Conservation (phyloP, 768 basidiomycete species). For the Gymnopilus dilepis region DNA sequence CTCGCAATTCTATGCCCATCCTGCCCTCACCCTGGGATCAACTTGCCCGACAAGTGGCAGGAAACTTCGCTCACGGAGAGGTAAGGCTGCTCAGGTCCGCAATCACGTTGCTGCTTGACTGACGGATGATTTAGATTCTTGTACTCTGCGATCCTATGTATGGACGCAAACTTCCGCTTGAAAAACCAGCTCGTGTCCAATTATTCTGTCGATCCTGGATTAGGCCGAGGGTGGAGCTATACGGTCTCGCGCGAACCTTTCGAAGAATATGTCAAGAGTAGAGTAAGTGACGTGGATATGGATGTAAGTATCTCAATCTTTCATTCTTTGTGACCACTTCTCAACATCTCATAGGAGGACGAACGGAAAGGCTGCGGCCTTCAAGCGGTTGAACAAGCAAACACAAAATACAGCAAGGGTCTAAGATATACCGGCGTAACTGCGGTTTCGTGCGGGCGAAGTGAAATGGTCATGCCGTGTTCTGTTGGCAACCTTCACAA, state of each 20-base stretch:
- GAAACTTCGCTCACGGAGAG: neutral
- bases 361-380: neutral
- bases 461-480: neutral
- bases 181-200: too few species aligned
- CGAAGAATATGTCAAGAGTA: neutral
- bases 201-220: neutral
- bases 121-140: neutral
- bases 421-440: neutral
- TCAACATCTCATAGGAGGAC: too few species aligned
- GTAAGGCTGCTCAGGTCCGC: neutral
- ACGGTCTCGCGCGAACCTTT: neutral
- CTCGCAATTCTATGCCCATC: neutral
- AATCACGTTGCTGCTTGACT: neutral
- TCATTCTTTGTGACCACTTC: neutral
- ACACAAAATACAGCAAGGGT: too few species aligned
- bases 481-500: neutral
- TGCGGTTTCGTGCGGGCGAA: slow-evolving; percentile 1
- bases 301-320: neutral
- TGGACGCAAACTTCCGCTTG: too few species aligned
- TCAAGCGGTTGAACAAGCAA: neutral
- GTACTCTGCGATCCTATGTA: neutral
- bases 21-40: neutral
- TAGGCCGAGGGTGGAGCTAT: neutral
- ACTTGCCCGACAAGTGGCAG: neutral
- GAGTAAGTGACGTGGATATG: neutral